A percentile compares a stretch with the other conserved stretches of the same genome.
Conservation (phyloP, 352 stramenopile species). For the Phytophthora tubulina region DNA sequence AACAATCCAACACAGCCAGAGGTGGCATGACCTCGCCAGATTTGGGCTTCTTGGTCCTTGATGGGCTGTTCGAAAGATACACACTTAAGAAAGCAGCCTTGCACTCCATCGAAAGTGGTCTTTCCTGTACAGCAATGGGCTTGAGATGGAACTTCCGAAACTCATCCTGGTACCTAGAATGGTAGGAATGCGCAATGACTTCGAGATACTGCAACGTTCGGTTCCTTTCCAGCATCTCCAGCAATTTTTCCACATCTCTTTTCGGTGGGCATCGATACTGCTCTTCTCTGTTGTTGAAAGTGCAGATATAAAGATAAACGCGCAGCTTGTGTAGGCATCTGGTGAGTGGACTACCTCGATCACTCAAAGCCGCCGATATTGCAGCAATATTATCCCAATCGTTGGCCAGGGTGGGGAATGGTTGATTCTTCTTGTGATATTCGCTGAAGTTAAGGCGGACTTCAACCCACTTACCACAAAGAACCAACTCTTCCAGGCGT, state of each 20-base stretch:
- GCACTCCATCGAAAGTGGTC: neutral
- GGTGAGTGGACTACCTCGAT: neutral
- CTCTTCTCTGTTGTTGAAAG: too few species aligned
- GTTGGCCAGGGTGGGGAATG: neutral
- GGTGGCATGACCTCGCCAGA: neutral
- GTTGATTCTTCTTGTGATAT: neutral
- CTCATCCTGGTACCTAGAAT: neutral
- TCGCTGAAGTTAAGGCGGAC: neutral
- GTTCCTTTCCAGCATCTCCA: neutral
- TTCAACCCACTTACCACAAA: neutral
- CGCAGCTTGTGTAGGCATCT: neutral
- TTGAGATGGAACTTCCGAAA: neutral
- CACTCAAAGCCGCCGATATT: neutral
- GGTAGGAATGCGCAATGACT: neutral
- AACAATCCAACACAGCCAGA: neutral
- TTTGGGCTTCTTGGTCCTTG: neutral
- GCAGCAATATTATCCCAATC: neutral
- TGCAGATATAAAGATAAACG: too few species aligned
- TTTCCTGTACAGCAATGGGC: neutral
- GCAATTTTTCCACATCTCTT: neutral
- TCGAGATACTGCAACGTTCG: neutral
- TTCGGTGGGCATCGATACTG: neutral
- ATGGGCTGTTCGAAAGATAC: neutral
- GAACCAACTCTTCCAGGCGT: neutral
- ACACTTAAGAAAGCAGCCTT: neutral